Conservation (phyloP, 2,329 filamentous ascomycete genomes). For the Simplicillium sp. region DNA sequence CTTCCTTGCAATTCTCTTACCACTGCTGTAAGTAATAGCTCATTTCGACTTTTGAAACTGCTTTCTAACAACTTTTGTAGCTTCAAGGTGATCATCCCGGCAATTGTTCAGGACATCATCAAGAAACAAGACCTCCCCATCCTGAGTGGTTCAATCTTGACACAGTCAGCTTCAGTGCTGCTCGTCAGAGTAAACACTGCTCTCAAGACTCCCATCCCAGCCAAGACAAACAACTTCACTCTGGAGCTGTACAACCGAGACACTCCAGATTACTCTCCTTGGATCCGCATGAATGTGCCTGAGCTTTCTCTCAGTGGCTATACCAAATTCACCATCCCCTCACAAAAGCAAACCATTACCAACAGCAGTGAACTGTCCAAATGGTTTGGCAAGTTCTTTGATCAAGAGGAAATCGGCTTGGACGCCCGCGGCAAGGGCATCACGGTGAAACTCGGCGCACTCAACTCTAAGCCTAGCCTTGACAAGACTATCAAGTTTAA, state of each 20-base stretch:
- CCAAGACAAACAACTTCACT: constrained; percentile 25
- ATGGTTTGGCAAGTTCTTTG: constrained; percentile 30
- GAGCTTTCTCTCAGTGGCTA: constrained; percentile 22
- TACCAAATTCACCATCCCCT: constrained; percentile 22
- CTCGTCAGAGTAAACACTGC: constrained; percentile 25
- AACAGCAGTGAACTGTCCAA: constrained; percentile 27
- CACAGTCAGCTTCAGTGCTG: constrained; percentile 20
- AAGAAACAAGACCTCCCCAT: constrained; percentile 29
- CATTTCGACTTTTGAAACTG: not conserved
- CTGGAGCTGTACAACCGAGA: constrained; percentile 30
- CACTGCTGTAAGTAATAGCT: constrained; percentile 29
- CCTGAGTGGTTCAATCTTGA: constrained; percentile 21
- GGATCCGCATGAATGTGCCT: constrained; percentile 15
- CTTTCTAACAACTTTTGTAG: constrained; percentile 10
- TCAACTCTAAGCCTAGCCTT: constrained; percentile 25
- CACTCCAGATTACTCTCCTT: constrained; percentile 18
- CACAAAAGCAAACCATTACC: constrained; percentile 23
- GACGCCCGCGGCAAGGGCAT: constrained; percentile 24
- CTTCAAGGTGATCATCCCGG: constrained; percentile 34
- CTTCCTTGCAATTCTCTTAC: constrained; percentile 33
- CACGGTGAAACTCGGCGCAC: constrained; percentile 25
- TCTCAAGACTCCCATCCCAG: constrained; percentile 25
- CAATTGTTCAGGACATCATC: constrained; percentile 34
- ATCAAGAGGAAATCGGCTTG: constrained; percentile 22
- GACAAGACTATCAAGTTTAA: constrained; percentile 30